Percentiles rank a stretch among this genome's conserved stretches.
These are phyloP conservation scores for Aspergillus hortae DNA, from an alignment of 2,329 filamentous ascomycete species.

Conservation along the genomic window DNA sequence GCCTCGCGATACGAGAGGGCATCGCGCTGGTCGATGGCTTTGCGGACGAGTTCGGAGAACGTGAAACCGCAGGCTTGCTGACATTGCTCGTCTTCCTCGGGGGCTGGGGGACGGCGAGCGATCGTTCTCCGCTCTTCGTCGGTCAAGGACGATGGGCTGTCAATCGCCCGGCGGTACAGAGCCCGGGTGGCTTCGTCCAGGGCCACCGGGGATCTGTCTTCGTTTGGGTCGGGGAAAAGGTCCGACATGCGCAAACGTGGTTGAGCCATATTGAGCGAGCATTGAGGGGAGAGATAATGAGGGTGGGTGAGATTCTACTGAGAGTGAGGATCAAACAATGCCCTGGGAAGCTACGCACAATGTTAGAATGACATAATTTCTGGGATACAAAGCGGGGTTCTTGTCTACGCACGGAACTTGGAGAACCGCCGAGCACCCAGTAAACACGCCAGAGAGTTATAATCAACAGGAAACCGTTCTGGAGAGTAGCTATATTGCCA, in stretches of 20 bases:
- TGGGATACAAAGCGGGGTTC: not conserved
- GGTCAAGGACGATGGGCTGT: not conserved
- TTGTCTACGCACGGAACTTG: not conserved
- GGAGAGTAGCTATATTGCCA: not conserved
- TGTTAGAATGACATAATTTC: not conserved
- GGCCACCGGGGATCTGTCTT: not conserved
- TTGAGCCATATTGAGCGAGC: not conserved
- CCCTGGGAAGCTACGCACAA: not conserved
- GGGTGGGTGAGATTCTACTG: not conserved
- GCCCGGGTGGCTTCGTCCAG: not conserved
- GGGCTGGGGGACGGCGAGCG: not conserved
- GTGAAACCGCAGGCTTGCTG: not conserved
- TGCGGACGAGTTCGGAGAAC: not conserved
- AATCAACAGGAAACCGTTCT: not conserved
- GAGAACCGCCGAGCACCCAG: not conserved
- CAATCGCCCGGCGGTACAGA: not conserved
- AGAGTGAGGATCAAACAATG: not conserved
- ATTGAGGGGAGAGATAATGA: not conserved
- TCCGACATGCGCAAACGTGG: not conserved
- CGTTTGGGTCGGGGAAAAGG: not conserved
- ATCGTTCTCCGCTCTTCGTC: not conserved
- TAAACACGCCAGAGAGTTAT: not conserved
- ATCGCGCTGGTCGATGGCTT: not conserved
- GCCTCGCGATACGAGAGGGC: not conserved
- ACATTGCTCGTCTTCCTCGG: not conserved